Evolutionary conservation across 805 yeast genomes (phyloP), one percentile per base, ranked within the genome.

Genomic region (Yarrowia divulgata): DNA sequence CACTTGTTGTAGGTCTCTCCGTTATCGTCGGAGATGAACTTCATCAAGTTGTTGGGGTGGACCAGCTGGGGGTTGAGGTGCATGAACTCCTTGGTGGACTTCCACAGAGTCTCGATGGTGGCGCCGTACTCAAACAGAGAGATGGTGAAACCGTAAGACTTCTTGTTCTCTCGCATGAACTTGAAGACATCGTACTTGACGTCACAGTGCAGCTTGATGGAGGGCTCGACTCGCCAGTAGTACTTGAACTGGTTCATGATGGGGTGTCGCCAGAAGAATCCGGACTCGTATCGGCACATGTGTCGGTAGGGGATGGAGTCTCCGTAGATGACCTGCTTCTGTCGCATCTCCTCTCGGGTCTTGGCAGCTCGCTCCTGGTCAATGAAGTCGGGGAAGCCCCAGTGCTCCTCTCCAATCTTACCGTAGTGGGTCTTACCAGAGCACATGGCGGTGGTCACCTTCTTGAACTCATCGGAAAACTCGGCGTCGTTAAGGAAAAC

Each of bases 201-300:
- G 77, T 91, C 91, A 81, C 97, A 92, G 79, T 80, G 85, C 72
- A 90, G 83, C 76, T 85, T 84, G 73, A 88, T 86, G 73, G 85
- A 89, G 14, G 97, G 97, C 80, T 93, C 97, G 45, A 93, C 93
- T 79, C 97, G 87, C 97, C 97, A 93, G 83, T 91, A 91, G 85
- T 89, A 92, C 75, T 89, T 90, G 83, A 88, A 93, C 34, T 87
- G 85, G 70, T 82, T 80, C 78, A 92, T 75, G 63, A 87, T 79
- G 66, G 85, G 85, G 76, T 90, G 91, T 77, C 89, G 83, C 85
- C 87, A 91, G 81, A 91, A 90, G 77, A 89, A 89, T 0, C 97
- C 97, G 18, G 93, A 86, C 78, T 90, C 93, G 79, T 85, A 92
- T 73, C 97, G 85, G 79, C 97, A 92, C 97, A 93, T 90, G 79